Evolutionary conservation across 176 grass and related monocot genomes (phyloP).

Genomic region (Carex littledalei): DNA sequence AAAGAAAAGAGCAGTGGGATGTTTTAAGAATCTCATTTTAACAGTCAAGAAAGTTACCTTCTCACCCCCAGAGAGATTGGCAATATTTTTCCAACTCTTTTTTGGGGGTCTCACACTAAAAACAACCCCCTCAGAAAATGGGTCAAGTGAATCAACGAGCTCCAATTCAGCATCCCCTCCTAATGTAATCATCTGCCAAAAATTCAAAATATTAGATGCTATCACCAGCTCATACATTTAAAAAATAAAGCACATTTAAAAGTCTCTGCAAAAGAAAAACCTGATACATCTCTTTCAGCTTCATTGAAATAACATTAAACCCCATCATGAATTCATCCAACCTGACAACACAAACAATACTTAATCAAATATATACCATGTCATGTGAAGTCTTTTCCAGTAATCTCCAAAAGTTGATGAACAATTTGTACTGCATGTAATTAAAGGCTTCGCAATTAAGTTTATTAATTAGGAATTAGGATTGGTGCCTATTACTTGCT

Average conservation of each 20-base stretch:
- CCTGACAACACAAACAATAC: slow-evolving; percentile 44
- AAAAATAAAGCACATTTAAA: neutral
- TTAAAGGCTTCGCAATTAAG: neutral
- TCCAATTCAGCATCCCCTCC: slow-evolving; percentile 97
- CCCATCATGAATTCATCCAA: slow-evolving; percentile 98
- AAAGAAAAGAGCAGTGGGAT: neutral
- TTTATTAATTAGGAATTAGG: neutral
- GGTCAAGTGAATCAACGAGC: slow-evolving; percentile 95
- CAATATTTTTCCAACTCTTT: slow-evolving; percentile 99
- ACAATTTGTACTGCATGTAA: neutral
- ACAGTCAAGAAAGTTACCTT: slow-evolving; percentile 48
- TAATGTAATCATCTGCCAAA: slow-evolving; percentile 93
- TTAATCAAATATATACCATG: neutral
- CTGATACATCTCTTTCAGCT: slow-evolving; percentile 99
- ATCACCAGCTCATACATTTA: neutral
- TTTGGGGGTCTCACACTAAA: slow-evolving; percentile 96
- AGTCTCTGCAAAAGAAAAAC: slow-evolving; percentile 22
- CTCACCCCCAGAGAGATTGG: slow-evolving; percentile 91
- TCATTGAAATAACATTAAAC: slow-evolving; percentile 91
- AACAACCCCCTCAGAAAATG: slow-evolving; percentile 99
- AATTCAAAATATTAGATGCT: neutral
- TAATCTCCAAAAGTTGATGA: neutral
- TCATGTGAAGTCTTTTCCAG: neutral
- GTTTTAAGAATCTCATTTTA: neutral
- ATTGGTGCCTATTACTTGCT: neutral